Percentiles rank a stretch among this genome's conserved stretches.
These are phyloP conservation scores for Balakata baccata DNA, from an alignment of 345 rosid species.

Conservation along the genomic window DNA sequence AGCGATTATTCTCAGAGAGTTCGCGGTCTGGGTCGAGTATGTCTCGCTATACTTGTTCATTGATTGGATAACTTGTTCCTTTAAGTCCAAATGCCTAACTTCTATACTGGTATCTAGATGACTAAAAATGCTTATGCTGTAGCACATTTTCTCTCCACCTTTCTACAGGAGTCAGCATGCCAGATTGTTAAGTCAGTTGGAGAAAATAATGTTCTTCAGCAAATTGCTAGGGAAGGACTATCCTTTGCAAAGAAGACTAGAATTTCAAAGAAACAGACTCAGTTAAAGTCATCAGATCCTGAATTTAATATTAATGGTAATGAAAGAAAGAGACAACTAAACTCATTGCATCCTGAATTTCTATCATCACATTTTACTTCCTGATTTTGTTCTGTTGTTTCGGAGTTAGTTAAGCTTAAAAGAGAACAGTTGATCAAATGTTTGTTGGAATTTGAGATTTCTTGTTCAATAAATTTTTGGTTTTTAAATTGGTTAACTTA, in stretches of 20 bases:
- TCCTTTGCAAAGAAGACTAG: conserved; percentile 47
- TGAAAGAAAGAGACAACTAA: neutral
- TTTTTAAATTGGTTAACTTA: neutral
- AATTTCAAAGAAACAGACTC: conserved; percentile 47
- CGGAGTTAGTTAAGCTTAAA: conserved; percentile 2
- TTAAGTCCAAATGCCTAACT: conserved; percentile 5
- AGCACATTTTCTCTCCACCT: conserved; percentile 15
- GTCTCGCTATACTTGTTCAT: conserved; percentile 28
- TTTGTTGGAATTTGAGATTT: conserved; percentile 7
- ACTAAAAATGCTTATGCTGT: conserved; percentile 10
- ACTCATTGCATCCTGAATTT: conserved; percentile 12
- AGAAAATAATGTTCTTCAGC: conserved; percentile 59
- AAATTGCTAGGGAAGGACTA: conserved; percentile 51
- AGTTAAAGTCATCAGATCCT: conserved; percentile 29
- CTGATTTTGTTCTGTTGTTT: conserved; percentile 14
- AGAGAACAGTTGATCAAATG: conserved; percentile 4
- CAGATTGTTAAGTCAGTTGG: conserved; percentile 67
- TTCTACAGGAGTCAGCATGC: conserved; percentile 72
- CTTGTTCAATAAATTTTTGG: neutral
- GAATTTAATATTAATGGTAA: conserved; percentile 42
- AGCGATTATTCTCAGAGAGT: conserved; percentile 84
- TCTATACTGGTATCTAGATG: neutral
- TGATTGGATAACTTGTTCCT: neutral
- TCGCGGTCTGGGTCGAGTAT: conserved; percentile 77
- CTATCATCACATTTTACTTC: conserved; percentile 9